Evolutionary conservation across 306 rosid genomes (phyloP), one percentile per base, ranked within the genome.

Genomic region (Prunus mira): DNA sequence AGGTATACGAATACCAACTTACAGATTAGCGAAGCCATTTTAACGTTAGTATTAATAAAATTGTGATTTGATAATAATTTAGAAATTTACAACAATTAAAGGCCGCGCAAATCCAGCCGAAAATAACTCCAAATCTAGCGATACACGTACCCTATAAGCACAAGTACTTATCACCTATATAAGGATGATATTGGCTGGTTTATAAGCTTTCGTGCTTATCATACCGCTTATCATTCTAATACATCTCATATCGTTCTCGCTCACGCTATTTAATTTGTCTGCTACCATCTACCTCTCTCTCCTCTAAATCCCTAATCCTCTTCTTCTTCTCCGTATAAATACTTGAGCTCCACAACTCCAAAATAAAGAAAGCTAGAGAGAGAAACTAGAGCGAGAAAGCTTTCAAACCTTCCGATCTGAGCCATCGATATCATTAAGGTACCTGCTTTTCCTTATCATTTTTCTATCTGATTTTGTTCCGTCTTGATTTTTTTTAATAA

Each of bases 251-350:
- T 52, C 81, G 76, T 78, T 87, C 83, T 92, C 85, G 78, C 86
- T 71, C 91, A 73, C 99, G 97, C 85, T 96, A 96, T 90, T 89
- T 88, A 88, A 84, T 87, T 77, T 88, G 92, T 89, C 92, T 83
- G 92, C 82, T 79, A 49, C 90, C 87, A 82, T 78, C 80, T 81
- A 7, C 9, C 85, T 86, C 65, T 83, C 78, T 78, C 87, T 79
- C 88, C 80, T 82, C 79, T 83, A 84, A 93, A 91, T 93, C 98
- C 98, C 98, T 93, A 96, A 86, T 84, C 65, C 62, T 6, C 65
- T 54, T 9, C 65, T 9, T 17, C 57, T 74, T 79, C 73, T 68
- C 66, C 72, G 67, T 95, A 96, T 91, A 92, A 96, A 96, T 88
- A 91, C 89, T 84, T 77, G 88, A 76, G 86, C 83, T 84, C 72